phyloP scores from a whole-genome alignment of 1,139 yeast genomes.

The Geotrichum macrosporum region DNA sequence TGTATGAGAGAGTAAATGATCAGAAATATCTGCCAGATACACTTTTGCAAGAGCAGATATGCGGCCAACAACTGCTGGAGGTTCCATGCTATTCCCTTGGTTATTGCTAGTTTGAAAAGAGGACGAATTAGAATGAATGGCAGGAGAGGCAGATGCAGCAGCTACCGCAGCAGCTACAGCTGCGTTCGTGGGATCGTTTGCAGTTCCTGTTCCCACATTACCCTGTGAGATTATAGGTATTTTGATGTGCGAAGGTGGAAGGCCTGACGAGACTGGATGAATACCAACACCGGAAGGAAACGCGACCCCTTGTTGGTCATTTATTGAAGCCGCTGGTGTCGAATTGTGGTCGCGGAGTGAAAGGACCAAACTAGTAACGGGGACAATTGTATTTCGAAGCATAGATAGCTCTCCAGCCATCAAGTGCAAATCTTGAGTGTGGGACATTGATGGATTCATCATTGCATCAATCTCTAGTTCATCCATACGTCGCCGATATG shows the following conservation, averaged over 20 bases:
- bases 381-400: conserved; percentile 44
- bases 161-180: conserved; percentile 10
- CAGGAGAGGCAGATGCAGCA: conserved; percentile 13
- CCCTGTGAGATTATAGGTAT: conserved; percentile 12
- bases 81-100: too few species aligned
- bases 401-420: conserved; percentile 50
- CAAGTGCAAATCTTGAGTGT: conserved; percentile 49
- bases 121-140: not conserved
- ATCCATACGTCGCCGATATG: conserved; percentile 47
- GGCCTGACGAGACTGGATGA: not conserved
- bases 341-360: conserved; percentile 42
- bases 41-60: conserved; percentile 42
- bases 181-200: conserved; percentile 7
- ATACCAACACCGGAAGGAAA: not conserved
- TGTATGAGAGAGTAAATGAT: conserved; percentile 48
- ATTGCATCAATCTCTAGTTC: conserved; percentile 50
- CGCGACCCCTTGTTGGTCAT: not conserved
- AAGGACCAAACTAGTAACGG: conserved; percentile 45
- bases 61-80: conserved; percentile 20
- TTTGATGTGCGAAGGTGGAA: conserved; percentile 1
- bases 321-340: not conserved
- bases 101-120: too few species aligned
- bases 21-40: conserved; percentile 51
- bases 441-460: conserved; percentile 46
- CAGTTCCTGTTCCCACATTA: conserved; percentile 3